Percentiles rank a stretch among this genome's conserved stretches.
phyloP scores from a whole-genome alignment of 176 grass and related monocot species.

The Aechmea fasciata region DNA sequence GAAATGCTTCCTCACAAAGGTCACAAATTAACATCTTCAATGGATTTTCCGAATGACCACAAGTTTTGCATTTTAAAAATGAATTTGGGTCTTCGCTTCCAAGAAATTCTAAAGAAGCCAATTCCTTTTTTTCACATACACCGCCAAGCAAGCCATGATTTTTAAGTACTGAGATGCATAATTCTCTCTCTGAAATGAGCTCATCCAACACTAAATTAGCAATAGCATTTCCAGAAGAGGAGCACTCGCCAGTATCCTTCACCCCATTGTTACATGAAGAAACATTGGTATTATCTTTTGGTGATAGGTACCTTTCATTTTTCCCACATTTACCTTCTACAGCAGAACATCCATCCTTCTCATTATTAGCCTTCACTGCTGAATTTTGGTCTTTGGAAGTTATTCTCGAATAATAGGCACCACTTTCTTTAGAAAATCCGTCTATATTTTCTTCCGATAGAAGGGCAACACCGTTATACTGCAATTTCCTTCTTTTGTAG shows the following conservation, averaged over 20 bases:
- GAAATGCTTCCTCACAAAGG: conserved; percentile 78
- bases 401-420: conserved; percentile 3
- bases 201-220: conserved; percentile 21
- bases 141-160: conserved; percentile 42
- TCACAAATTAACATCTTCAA: conserved; percentile 85
- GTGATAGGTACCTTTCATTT: conserved; percentile 11
- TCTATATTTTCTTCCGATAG: conserved; percentile 23
- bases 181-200: conserved; percentile 43
- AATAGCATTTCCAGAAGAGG: conserved; percentile 30
- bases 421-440: conserved; percentile 23
- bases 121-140: conserved; percentile 5
- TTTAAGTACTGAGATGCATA: conserved; percentile 67
- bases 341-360: background rate
- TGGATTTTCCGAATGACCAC: conserved; percentile 36
- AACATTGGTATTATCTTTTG: conserved; percentile 22
- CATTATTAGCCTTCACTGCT: conserved; percentile 2
- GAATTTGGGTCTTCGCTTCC: conserved; percentile 24
- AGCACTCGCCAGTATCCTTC: conserved; percentile 39
- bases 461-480: conserved; percentile 37
- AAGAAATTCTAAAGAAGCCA: conserved; percentile 20
- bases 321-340: conserved; percentile 10
- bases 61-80: conserved; percentile 48
- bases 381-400: conserved; percentile 26
- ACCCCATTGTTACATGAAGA: conserved; percentile 22
- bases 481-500: conserved; percentile 55